Conservation (phyloP, 345 rosid species). For the Anastatica hierochuntica region DNA sequence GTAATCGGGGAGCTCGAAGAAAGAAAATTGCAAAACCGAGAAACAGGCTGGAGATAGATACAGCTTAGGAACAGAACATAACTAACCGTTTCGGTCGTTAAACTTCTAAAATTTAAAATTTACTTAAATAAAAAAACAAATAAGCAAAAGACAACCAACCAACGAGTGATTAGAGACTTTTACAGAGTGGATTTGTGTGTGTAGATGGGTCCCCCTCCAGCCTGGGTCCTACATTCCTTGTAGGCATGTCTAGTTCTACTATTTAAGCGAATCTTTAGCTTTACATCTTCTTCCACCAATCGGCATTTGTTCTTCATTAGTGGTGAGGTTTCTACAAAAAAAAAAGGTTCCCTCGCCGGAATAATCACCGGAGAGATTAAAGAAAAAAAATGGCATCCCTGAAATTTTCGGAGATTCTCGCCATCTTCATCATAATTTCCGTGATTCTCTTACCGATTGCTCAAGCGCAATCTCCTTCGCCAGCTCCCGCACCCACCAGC, state of each 20-base stretch:
- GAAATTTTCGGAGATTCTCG: constrained; percentile 34
- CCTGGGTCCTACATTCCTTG: constrained; percentile 10
- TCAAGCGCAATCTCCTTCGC: constrained; percentile 46
- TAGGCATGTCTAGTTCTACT: constrained; percentile 2
- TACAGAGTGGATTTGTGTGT: constrained; percentile 9
- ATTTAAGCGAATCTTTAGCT: constrained; percentile 20
- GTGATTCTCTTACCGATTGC: constrained; percentile 40
- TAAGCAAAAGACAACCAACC: constrained; percentile 3
- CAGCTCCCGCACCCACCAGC: constrained; percentile 61
- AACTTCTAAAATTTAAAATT: neutral
- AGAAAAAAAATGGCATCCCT: constrained; percentile 37
- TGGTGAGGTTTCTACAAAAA: constrained; percentile 2
- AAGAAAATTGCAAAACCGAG: neutral
- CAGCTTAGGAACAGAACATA: constrained; percentile 22
- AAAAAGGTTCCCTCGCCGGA: constrained; percentile 7
- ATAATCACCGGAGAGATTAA: constrained; percentile 18
- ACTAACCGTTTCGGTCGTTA: constrained; percentile 9
- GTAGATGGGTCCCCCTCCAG: neutral
- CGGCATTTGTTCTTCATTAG: neutral
- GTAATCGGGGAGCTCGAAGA: too few species aligned
- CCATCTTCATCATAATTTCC: constrained; percentile 24
- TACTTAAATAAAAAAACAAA: neutral
- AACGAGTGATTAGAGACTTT: too few species aligned
- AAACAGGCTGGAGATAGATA: constrained; percentile 14
- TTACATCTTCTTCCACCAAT: neutral